Evolutionary conservation across 768 basidiomycete species (phyloP), one percentile per base, ranked within the genome.

Genomic region (Tulasnella sp.): DNA sequence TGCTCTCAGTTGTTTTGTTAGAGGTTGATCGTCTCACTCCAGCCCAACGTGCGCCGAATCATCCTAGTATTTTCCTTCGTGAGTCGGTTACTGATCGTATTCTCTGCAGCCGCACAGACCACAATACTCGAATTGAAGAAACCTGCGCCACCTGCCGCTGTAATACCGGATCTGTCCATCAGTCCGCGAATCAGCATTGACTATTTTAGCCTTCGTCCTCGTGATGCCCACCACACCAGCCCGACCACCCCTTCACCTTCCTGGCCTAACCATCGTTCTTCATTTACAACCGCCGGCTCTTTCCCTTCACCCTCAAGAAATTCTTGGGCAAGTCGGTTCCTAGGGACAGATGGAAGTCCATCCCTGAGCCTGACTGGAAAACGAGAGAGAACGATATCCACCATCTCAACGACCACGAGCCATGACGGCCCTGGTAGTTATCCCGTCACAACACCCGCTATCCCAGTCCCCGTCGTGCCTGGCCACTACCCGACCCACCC

Each of bases 1-100:
- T 96, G 90, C 80, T 94, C 4, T 87, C 93, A 0, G 86, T 90
- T 73, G 84, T 94, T n/a, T 85, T 95, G 2, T 86, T 95, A 3
- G 91, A 92, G 82, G 88, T 82, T 46, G 81, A 81, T 73, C 71
- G 80, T 14, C 40, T 80, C 2, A 74, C 39, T 38, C 80, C 80
- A 46, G 40, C 40, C 21, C 27, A 68, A 27, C 62, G 62, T 68
- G 36, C 24, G 62, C 34, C 62, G 34, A 12, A 19, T 6, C 76
- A 18, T 24, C 16, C 27, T 27, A 34, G 27, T 16, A 0, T 14
- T 27, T 62, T 62, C 1, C 0, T 34, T 58, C n/a, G 56, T 12
- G 12, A n/a, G 6, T 68, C 7, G 18, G 3, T 68, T 36, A 36
- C 27, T 68, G 27, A 68, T n/a, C 31, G 12, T 34, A 18, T 36